Conservation (phyloP, 2,329 filamentous ascomycete genomes). For the Colletotrichum agaves region DNA sequence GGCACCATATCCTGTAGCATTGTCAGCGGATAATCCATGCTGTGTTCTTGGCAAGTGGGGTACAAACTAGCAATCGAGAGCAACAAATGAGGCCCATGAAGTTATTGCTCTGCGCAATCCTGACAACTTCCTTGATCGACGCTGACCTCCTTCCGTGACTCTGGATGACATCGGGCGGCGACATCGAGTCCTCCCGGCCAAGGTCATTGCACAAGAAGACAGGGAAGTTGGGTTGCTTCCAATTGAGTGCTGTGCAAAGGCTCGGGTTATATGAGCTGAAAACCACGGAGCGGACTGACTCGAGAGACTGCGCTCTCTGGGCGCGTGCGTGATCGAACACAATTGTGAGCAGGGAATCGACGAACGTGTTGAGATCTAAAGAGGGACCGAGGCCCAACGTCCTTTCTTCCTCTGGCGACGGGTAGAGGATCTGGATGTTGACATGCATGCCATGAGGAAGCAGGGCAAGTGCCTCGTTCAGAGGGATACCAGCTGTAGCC, state of each 20-base stretch:
- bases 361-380: conserved; percentile 85
- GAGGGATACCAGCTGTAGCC: conserved; percentile 79
- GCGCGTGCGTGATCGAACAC: conserved; percentile 91
- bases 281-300: conserved; percentile 85
- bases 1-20: conserved; percentile 85
- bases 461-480: conserved; percentile 79
- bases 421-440: conserved; percentile 93
- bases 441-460: conserved; percentile 85
- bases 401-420: conserved; percentile 78
- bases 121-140: conserved; percentile 94
- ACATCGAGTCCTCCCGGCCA: conserved; percentile 66
- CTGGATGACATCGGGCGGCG: conserved; percentile 50
- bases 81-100: conserved; percentile 97
- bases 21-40: conserved; percentile 32
- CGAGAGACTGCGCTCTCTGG: conserved; percentile 71
- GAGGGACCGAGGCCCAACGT: conserved; percentile 76
- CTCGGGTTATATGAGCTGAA: conserved; percentile 94
- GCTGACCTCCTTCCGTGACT: conserved; percentile 78
- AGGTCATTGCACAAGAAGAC: conserved; percentile 96
- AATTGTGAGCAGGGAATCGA: conserved; percentile 82
- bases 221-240: conserved; percentile 99
- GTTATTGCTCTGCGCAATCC: conserved; percentile 94
- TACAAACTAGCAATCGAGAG: conserved; percentile 82
- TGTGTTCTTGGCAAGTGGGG: background rate
- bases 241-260: conserved; percentile 94